Evolutionary conservation across 163 green algal genomes (phyloP).

Genomic region (Prototheca stagnorum): DNA sequence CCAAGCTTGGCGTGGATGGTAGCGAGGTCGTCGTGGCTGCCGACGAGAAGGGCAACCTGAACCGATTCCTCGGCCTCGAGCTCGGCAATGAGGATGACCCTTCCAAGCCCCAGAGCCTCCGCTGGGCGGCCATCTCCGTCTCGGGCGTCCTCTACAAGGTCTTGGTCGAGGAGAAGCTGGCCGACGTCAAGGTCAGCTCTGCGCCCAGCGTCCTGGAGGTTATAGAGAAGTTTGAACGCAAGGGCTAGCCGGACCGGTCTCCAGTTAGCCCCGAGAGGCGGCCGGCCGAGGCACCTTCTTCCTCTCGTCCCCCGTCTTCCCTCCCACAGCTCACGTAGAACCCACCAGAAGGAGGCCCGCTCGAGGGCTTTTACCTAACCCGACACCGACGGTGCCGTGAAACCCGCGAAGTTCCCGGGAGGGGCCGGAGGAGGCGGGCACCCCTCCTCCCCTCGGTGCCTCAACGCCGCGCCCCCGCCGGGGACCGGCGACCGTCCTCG

Average conservation of each 20-base stretch:
- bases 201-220: too few relatives aligned
- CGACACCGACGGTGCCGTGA: too few relatives aligned
- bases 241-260: background rate
- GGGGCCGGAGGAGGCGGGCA: too few relatives aligned
- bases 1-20: constrained; percentile 25
- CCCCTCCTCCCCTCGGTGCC: too few relatives aligned
- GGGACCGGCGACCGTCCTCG: too few relatives aligned
- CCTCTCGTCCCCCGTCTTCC: background rate
- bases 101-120: constrained; percentile 30
- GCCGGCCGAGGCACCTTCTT: background rate
- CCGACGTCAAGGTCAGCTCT: too few relatives aligned
- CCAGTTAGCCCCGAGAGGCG: background rate
- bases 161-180: too few relatives aligned
- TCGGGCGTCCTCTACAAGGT: constrained; percentile 64
- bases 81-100: constrained; percentile 5
- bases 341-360: too few relatives aligned
- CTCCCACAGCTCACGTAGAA: background rate
- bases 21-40: constrained; percentile 24
- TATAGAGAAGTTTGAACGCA: background rate
- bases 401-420: too few relatives aligned
- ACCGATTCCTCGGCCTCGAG: constrained; percentile 32
- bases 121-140: constrained; percentile 59
- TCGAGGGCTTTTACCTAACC: too few relatives aligned
- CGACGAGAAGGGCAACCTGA: constrained; percentile 28
- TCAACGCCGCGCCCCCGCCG: too few relatives aligned